phyloP scores from a whole-genome alignment of 2,329 filamentous ascomycete species.

The Paecilomyces variotii region DNA sequence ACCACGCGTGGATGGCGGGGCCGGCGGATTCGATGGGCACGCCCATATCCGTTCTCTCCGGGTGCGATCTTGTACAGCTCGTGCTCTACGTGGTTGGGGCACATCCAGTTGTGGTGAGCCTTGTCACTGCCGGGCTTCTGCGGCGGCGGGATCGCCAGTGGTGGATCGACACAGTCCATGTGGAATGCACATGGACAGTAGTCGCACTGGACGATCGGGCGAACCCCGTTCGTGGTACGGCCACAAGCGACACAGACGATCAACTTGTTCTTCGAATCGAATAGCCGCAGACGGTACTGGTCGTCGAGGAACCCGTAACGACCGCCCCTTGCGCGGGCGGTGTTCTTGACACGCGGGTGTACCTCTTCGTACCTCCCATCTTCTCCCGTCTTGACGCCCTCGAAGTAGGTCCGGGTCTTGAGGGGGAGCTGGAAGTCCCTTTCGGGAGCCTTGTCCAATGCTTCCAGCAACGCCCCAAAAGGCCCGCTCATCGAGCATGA shows the following conservation, averaged over 20 bases:
- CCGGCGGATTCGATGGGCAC: constrained; percentile 24
- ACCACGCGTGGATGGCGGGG: constrained; percentile 48
- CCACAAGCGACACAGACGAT: constrained; percentile 74
- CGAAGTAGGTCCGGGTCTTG: constrained; percentile 66
- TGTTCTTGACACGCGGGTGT: constrained; percentile 25
- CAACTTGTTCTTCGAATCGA: constrained; percentile 63
- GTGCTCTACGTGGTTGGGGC: constrained; percentile 77
- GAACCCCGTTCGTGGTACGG: constrained; percentile 52
- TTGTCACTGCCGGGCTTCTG: constrained; percentile 38
- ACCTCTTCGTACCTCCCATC: constrained; percentile 76
- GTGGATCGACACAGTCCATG: constrained; percentile 82
- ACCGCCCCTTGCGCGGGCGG: constrained; percentile 12
- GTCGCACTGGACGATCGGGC: constrained; percentile 79
- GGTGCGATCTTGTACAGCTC: constrained; percentile 47
- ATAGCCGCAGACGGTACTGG: constrained; percentile 42
- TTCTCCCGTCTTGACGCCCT: constrained; percentile 66
- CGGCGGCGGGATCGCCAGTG: constrained; percentile 68
- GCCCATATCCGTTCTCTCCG: constrained; percentile 46
- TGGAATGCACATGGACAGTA: constrained; percentile 79
- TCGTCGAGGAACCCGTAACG: constrained; percentile 13
- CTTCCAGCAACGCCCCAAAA: constrained; percentile 57
- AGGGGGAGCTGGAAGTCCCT: constrained; percentile 65
- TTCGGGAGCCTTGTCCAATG: constrained; percentile 61
- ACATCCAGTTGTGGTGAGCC: constrained; percentile 70
- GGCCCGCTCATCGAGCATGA: constrained; percentile 46